Base-by-base conservation (phyloP, 306 rosid species). In the Corylus americana region DNA sequence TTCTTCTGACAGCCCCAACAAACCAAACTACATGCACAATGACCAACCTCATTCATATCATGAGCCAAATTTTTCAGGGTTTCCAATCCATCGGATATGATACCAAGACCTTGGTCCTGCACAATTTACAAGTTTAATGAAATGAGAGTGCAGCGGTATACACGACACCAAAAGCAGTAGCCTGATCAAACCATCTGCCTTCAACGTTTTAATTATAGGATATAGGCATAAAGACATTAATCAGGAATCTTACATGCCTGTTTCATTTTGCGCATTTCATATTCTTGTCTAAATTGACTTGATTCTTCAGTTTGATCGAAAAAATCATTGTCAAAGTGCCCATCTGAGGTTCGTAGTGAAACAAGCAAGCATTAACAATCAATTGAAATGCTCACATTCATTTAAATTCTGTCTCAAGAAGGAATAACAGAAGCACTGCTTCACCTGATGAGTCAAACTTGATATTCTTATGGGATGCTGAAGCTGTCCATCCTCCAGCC, bases 71-170 rank as follows among this genome's bases (percentile, higher is more conserved):
- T 77, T 83, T 92, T 95, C 81, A 91, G 80, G 7, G 91, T 89
- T 73, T 82, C 93, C 83, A 92, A 75, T 86, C 98, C 98, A 42
- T 92, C 96, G n/a, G 98, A 93, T 88, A 95, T 95, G 84, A 93
- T 29, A 76, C 87, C 97, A 73, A 95, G 93, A 48, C 97, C 99
- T 86, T 95, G 82, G 77, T 93, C 98, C 99, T 95, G 78, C 48
- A 62, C 55, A 84, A 74, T 83, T 49, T 73, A 77, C 29, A 79
- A 25, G 22, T 35, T 25, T 18, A 55, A 77, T 81, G 74, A 79
- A 37, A 57, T 55, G 5, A 70, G 78, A 78, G 1, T 48, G 14
- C 74, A 18, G n/a, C 73, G 49, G 39, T 74, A 17, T 68, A 45
- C 9, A 54, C 31, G 54, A 49, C 17, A 54, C 27, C 11, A 73